Conservation (phyloP, 1,284 basidiomycete genomes). For the Malassezia sympodialis region DNA sequence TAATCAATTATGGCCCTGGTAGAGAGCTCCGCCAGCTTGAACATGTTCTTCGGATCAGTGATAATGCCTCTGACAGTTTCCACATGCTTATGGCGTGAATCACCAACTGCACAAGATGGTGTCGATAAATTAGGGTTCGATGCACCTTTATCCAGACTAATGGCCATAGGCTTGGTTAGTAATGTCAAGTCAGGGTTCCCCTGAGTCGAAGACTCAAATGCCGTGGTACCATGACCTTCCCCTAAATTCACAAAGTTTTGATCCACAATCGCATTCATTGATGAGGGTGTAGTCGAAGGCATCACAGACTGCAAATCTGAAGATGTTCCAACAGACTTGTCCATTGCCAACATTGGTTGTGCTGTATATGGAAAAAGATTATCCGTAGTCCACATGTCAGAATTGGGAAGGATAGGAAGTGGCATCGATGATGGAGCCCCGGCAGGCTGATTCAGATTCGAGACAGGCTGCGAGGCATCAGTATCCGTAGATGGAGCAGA, state of each 20-base stretch:
- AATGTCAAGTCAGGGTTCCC: not conserved
- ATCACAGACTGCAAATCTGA: not conserved
- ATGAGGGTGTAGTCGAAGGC: not conserved
- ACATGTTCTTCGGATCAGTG: not conserved
- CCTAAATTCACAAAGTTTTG: not conserved
- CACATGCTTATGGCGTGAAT: not conserved
- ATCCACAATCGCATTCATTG: not conserved
- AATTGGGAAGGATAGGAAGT: not conserved
- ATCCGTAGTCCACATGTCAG: not conserved
- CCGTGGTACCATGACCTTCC: not conserved
- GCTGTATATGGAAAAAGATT: not conserved
- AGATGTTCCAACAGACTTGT: not conserved
- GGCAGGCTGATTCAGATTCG: not conserved
- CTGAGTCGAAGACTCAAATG: not conserved
- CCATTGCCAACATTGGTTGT: not conserved
- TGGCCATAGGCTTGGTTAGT: not conserved
- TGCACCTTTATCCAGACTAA: not conserved
- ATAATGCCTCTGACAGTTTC: not conserved
- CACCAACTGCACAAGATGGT: not conserved
- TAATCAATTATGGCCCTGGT: conserved; percentile 2
- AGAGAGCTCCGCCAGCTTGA: not conserved
- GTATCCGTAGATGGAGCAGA: not conserved
- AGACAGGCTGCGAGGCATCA: not conserved
- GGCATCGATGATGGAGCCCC: not conserved
- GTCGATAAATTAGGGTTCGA: not conserved